Conservation (phyloP, 345 rosid genomes). For the Durio zibethinus region DNA sequence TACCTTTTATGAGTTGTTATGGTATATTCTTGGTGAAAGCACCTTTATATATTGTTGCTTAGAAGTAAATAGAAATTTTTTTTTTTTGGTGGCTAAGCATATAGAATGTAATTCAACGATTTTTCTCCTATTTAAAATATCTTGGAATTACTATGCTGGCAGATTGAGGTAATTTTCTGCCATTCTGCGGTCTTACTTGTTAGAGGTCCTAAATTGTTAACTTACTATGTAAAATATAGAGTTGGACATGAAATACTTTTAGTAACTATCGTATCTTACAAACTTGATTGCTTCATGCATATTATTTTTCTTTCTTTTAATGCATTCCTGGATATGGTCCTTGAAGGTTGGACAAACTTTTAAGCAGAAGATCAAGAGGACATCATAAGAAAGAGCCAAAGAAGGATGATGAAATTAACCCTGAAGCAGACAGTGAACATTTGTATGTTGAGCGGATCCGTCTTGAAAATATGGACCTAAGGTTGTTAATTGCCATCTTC, state of each 20-base stretch:
- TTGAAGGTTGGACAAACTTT: slow-evolving; percentile 66
- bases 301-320: slow-evolving; percentile 12
- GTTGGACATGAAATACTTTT: background rate
- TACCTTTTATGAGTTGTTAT: slow-evolving; percentile 1
- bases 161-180: background rate
- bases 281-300: slow-evolving; percentile 9
- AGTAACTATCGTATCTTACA: background rate
- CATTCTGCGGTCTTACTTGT: background rate
- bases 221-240: background rate
- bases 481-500: slow-evolving; percentile 36
- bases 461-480: slow-evolving; percentile 74
- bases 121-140: background rate
- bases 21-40: slow-evolving; percentile 4
- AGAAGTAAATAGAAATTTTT: background rate
- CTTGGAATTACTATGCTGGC: background rate
- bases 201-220: slow-evolving; percentile 15
- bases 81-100: background rate
- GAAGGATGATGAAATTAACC: slow-evolving; percentile 59
- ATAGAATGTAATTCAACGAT: background rate
- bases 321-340: slow-evolving; percentile 19
- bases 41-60: background rate
- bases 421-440: slow-evolving; percentile 49
- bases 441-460: slow-evolving; percentile 73
- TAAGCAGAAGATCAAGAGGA: slow-evolving; percentile 41
- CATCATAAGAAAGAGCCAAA: slow-evolving; percentile 50